Conservation (phyloP, 2,329 filamentous ascomycete genomes). For the Apiospora sp. region DNA sequence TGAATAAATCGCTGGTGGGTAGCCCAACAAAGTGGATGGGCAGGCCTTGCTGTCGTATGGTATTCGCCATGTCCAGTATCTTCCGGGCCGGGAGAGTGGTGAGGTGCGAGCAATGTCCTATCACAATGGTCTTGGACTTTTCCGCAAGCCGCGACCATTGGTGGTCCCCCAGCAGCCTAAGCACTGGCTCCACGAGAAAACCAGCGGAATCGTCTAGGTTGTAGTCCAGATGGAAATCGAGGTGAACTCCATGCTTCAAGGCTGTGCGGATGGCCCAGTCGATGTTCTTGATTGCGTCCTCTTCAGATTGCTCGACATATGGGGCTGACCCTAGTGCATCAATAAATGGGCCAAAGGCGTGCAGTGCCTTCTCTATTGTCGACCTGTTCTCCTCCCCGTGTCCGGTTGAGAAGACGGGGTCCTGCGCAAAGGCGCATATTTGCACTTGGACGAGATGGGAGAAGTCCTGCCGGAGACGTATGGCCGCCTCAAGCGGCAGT, state of each 20-base stretch:
- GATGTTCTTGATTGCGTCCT: constrained; percentile 63
- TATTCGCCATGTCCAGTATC: constrained; percentile 56
- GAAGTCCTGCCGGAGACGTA: constrained; percentile 64
- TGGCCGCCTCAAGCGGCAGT: constrained; percentile 56
- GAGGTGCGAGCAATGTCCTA: constrained; percentile 75
- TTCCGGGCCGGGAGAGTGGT: constrained; percentile 60
- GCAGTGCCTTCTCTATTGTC: constrained; percentile 49
- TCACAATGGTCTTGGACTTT: constrained; percentile 58
- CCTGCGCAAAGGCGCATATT: constrained; percentile 75
- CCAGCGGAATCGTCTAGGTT: constrained; percentile 56
- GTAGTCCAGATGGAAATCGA: constrained; percentile 79
- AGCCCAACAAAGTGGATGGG: constrained; percentile 73
- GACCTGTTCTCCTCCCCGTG: constrained; percentile 58
- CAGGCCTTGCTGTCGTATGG: constrained; percentile 56
- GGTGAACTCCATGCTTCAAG: constrained; percentile 57
- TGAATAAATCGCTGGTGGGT: constrained; percentile 75
- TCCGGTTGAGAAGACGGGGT: constrained; percentile 67
- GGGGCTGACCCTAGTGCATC: constrained; percentile 73
- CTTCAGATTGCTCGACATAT: constrained; percentile 67
- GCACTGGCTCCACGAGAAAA: constrained; percentile 45
- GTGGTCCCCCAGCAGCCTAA: constrained; percentile 57
- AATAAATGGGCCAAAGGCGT: constrained; percentile 47
- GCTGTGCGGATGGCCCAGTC: constrained; percentile 68
- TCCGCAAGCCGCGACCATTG: constrained; percentile 54
- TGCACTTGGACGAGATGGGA: constrained; percentile 64